Evolutionary conservation across 192 early-diverging fungal species (phyloP).

Genomic region (Linnemannia exigua): DNA sequence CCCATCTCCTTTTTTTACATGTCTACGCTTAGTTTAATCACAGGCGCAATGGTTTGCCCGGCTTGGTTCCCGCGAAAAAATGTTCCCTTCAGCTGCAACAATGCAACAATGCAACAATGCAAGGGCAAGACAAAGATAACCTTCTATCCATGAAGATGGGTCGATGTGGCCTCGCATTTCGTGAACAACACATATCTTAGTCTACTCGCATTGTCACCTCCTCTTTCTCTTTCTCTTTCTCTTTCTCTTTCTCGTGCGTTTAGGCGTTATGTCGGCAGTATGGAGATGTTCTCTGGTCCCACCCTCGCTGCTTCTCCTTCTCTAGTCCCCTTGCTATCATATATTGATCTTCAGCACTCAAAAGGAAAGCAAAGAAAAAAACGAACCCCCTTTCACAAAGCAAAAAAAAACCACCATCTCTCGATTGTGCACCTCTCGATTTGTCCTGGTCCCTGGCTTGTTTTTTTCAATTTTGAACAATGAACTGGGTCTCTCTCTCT

Average conservation of each 20-base stretch:
- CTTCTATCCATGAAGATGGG: neutral
- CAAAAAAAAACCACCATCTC: slow-evolving; percentile 10
- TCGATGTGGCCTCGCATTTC: neutral
- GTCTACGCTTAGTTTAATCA: too few species aligned
- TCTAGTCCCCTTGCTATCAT: too few species aligned
- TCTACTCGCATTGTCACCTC: neutral
- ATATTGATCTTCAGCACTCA: too few species aligned
- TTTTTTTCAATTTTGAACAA: neutral
- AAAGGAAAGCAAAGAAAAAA: too few species aligned
- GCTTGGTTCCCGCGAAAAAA: neutral
- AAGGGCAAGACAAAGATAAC: neutral
- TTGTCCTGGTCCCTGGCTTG: neutral
- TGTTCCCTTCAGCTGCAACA: neutral
- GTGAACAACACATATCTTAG: too few species aligned
- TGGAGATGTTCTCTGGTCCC: neutral
- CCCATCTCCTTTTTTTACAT: neutral
- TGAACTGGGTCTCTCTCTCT: neutral
- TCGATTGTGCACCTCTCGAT: neutral
- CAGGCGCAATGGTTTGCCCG: neutral
- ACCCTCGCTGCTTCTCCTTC: neutral
- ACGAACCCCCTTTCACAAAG: neutral
- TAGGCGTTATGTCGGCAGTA: neutral
- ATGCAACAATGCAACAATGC: neutral
- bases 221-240: neutral
- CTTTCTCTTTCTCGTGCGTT: neutral